phyloP scores from a whole-genome alignment of 495 filamentous ascomycete genomes.

The Trypethelium eluteriae region DNA sequence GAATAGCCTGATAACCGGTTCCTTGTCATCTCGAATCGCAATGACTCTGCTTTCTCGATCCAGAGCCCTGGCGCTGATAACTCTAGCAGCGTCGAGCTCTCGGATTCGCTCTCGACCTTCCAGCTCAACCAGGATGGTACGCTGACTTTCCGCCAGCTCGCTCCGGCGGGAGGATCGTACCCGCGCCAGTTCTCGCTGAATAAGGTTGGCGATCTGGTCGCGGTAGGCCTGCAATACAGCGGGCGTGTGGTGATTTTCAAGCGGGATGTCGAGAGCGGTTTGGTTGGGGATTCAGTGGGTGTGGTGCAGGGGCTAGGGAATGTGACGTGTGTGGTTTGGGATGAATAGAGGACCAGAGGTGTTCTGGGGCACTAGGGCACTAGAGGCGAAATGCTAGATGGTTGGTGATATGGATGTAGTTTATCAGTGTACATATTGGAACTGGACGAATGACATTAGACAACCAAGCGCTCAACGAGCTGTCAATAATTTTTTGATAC shows the following conservation, averaged over 20 bases:
- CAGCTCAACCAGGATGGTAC: slow-evolving; percentile 23
- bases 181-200: slow-evolving; percentile 38
- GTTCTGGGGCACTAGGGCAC: too few species aligned
- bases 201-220: slow-evolving; percentile 29
- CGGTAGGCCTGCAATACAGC: slow-evolving; percentile 32
- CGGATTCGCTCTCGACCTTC: slow-evolving; percentile 44
- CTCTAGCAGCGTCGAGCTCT: slow-evolving; percentile 20
- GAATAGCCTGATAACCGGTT: slow-evolving; percentile 50
- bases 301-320: slow-evolving; percentile 18
- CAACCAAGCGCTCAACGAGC: too few species aligned
- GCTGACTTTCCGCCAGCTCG: slow-evolving; percentile 32
- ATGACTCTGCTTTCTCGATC: slow-evolving; percentile 42
- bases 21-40: slow-evolving; percentile 57
- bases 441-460: too few species aligned
- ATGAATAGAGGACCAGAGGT: slow-evolving; percentile 20
- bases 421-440: too few species aligned
- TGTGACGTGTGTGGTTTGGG: slow-evolving; percentile 33
- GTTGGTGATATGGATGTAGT: background rate
- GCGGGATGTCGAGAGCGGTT: slow-evolving; percentile 29
- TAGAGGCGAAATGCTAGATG: background rate
- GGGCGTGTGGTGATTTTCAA: slow-evolving; percentile 24
- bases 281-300: slow-evolving; percentile 29
- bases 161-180: slow-evolving; percentile 37
- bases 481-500: too few species aligned
- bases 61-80: slow-evolving; percentile 26